Evolutionary conservation across 2,329 filamentous ascomycete species (phyloP).

Genomic region (Sclerotinia borealis): DNA sequence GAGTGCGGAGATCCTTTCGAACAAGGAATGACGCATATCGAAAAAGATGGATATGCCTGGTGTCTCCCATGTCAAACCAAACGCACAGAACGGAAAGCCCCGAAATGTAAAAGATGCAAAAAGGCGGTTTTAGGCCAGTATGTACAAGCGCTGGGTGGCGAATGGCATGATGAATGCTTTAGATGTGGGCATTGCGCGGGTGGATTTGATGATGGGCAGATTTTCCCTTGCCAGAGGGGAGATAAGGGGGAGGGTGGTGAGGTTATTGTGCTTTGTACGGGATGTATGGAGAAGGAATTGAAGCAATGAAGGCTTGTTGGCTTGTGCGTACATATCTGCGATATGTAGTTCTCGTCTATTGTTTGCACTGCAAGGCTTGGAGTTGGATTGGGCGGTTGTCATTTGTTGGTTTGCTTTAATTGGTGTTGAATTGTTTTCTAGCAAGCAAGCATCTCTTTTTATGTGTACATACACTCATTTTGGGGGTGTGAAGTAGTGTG

Average conservation of each 20-base stretch:
- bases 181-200: constrained; percentile 61
- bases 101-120: constrained; percentile 82
- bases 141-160: constrained; percentile 77
- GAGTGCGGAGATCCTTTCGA: constrained; percentile 96
- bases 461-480: neutral
- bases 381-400: neutral
- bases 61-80: constrained; percentile 90
- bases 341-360: neutral
- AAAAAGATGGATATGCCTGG: constrained; percentile 97
- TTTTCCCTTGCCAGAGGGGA: constrained; percentile 43
- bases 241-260: constrained; percentile 43
- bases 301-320: constrained; percentile 35
- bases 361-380: neutral
- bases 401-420: neutral
- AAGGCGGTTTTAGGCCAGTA: constrained; percentile 84
- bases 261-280: constrained; percentile 53
- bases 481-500: neutral
- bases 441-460: neutral
- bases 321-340: neutral
- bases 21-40: constrained; percentile 64
- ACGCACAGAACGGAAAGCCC: constrained; percentile 78
- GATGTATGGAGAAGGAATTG: constrained; percentile 53
- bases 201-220: constrained; percentile 58
- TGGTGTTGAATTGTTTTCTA: neutral
- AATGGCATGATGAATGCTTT: constrained; percentile 95